Conservation (phyloP, 345 rosid genomes). For the Murraya paniculata region DNA sequence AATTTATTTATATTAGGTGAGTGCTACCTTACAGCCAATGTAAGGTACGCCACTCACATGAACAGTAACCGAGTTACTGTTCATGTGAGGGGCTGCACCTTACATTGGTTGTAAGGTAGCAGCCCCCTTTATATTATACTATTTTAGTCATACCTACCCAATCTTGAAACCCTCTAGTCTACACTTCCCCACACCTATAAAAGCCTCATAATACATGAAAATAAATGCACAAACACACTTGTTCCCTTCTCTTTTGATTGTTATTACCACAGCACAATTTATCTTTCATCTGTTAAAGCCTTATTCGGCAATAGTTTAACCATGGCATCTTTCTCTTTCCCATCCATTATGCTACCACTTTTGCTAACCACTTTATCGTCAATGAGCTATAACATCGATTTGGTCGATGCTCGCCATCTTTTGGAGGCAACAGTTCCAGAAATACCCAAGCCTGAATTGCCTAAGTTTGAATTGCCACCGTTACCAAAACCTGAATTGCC, state of each 20-base stretch:
- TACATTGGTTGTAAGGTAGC: too few relatives aligned
- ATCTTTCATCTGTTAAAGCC: neutral
- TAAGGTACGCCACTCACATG: too few relatives aligned
- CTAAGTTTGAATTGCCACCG: neutral
- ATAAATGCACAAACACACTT: neutral
- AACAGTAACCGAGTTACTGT: too few relatives aligned
- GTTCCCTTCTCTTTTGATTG: neutral
- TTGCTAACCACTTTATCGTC: neutral
- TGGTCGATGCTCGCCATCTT: slow-evolving; percentile 16
- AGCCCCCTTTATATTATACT: neutral
- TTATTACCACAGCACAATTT: neutral
- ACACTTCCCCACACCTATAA: neutral
- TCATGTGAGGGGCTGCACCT: too few relatives aligned
- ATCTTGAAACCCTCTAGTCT: neutral
- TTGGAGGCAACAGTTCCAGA: slow-evolving; percentile 13
- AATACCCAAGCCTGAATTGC: neutral
- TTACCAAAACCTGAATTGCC: slow-evolving; percentile 12
- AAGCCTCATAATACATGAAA: neutral
- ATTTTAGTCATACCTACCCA: neutral
- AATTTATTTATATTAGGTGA: neutral
- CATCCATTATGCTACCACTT: neutral
- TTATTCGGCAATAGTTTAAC: neutral
- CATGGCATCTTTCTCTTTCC: neutral
- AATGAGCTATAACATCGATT: neutral
- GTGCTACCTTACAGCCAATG: too few relatives aligned